phyloP scores from a whole-genome alignment of 2,329 filamentous ascomycete genomes.

The Xylariaceae sp. region DNA sequence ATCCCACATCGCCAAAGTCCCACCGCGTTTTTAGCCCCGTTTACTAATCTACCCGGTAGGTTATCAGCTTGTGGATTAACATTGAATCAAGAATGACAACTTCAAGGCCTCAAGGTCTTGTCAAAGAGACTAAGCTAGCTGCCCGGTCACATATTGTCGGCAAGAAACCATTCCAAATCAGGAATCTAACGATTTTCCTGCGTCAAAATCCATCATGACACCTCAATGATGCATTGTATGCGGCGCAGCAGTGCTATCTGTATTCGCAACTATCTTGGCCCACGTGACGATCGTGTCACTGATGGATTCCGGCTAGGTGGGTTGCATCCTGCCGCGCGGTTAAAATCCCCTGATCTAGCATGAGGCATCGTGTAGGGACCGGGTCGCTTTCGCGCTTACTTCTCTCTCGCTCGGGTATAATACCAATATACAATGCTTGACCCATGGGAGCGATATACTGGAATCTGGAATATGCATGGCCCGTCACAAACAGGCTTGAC shows the following conservation, averaged over 20 bases:
- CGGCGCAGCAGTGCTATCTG: slow-evolving; percentile 26
- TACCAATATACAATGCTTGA: too few species aligned
- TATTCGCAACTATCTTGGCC: slow-evolving; percentile 1
- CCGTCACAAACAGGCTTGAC: background rate
- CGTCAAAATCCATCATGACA: slow-evolving; percentile 4
- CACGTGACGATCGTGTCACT: background rate
- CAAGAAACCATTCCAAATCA: slow-evolving; percentile 5
- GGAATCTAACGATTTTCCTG: slow-evolving; percentile 13
- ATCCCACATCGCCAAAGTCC: too few species aligned
- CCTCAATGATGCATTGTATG: slow-evolving; percentile 22
- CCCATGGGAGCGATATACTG: background rate
- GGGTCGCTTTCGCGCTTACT: background rate
- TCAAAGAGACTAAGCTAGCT: background rate
- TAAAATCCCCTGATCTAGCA: slow-evolving; percentile 5
- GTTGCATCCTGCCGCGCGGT: slow-evolving; percentile 21
- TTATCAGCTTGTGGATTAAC: background rate
- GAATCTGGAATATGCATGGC: background rate
- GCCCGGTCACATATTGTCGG: background rate
- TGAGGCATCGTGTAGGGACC: background rate
- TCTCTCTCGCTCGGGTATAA: background rate
- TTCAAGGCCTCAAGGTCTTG: background rate
- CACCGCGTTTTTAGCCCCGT: too few species aligned
- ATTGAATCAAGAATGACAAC: background rate
- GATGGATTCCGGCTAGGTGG: background rate
- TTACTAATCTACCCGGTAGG: too few species aligned